A percentile compares a stretch with the other conserved stretches of the same genome.
Conservation (phyloP, 805 yeast species). For the Huiozyma naganishii region DNA sequence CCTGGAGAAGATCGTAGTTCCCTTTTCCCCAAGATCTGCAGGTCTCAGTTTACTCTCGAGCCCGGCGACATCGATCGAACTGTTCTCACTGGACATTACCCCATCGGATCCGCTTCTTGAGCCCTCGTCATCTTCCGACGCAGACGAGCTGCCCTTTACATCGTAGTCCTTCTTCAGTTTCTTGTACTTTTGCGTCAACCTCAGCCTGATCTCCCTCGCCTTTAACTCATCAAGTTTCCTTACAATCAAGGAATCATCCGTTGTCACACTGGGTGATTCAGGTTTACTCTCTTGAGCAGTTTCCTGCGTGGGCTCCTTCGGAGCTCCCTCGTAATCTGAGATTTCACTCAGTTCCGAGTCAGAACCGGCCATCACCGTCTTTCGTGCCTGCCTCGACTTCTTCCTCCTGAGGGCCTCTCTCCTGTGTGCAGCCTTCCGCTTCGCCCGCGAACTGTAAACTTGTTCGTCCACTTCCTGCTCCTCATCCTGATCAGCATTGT, state of each 20-base stretch:
- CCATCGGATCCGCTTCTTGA: not conserved
- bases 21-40: constrained; percentile 16
- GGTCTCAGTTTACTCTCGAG: constrained; percentile 24
- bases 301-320: too few species aligned
- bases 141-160: too few species aligned
- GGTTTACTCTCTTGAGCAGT: too few species aligned
- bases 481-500: constrained; percentile 2
- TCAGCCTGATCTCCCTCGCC: not conserved
- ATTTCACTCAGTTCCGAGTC: too few species aligned
- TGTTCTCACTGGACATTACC: not conserved
- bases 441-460: constrained; percentile 1
- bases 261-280: too few species aligned
- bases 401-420: not conserved
- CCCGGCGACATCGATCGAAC: constrained; percentile 6
- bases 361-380: too few species aligned
- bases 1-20: constrained; percentile 20
- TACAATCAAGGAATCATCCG: too few species aligned
- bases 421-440: constrained; percentile 3
- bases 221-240: too few species aligned
- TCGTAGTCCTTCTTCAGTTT: not conserved
- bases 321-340: too few species aligned
- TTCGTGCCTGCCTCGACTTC: too few species aligned
- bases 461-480: constrained; percentile 3
- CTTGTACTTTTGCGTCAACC: not conserved
- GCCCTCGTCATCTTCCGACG: not conserved